A percentile compares a stretch with the other conserved stretches of the same genome.
phyloP scores from a whole-genome alignment of 2,329 filamentous ascomycete genomes.

The Paecilomyces dactylethromorphus region DNA sequence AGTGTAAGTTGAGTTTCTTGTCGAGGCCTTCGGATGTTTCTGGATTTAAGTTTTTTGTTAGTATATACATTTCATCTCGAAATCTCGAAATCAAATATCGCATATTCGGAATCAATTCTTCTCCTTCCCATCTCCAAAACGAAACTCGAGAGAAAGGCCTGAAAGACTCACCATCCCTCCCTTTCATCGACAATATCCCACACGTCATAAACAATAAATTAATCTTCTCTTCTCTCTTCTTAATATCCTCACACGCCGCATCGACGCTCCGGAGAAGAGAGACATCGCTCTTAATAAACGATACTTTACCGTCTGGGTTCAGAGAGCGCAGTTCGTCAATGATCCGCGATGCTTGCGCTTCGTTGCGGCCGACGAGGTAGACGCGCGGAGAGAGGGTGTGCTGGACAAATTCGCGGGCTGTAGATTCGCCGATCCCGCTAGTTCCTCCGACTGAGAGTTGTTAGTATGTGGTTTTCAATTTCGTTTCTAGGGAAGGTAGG shows the following conservation, averaged over 20 bases:
- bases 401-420: conserved; percentile 42
- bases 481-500: not conserved
- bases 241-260: conserved; percentile 40
- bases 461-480: not conserved
- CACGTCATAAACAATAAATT: conserved; percentile 24
- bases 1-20: conserved; percentile 20
- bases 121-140: not conserved
- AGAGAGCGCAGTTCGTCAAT: conserved; percentile 34
- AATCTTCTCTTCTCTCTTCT: conserved; percentile 17
- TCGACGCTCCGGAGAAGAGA: conserved; percentile 48
- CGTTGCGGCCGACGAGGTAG: conserved; percentile 47
- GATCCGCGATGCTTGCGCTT: conserved; percentile 29
- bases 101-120: too few relatives aligned
- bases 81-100: too few relatives aligned
- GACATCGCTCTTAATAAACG: conserved; percentile 45
- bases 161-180: conserved; percentile 9
- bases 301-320: conserved; percentile 40
- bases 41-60: conserved; percentile 2
- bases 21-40: conserved; percentile 27
- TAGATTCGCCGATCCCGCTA: conserved; percentile 47
- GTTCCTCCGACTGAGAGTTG: conserved; percentile 41
- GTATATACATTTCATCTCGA: too few relatives aligned
- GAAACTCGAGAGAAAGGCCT: not conserved
- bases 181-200: conserved; percentile 12
- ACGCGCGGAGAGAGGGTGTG: conserved; percentile 37